Conservation (phyloP, 495 filamentous ascomycete genomes). For the Bryoglossum gracile region DNA sequence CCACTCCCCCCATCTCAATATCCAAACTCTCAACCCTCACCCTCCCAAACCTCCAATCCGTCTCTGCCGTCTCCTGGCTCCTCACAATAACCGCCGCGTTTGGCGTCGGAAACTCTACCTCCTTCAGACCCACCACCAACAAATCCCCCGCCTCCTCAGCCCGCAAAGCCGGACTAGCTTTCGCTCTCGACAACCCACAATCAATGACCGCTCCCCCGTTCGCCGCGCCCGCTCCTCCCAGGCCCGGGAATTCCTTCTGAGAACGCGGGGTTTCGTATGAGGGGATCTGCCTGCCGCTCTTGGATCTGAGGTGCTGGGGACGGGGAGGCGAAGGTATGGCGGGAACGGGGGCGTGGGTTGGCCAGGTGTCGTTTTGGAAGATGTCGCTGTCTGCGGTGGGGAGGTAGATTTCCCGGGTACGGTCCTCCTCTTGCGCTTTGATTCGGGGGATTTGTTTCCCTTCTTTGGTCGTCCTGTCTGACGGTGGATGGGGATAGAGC, state of each 20-base stretch:
- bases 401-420: conserved; percentile 26
- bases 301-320: conserved; percentile 9
- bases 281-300: background rate
- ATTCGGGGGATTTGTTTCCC: background rate
- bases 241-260: too few relatives aligned
- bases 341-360: conserved; percentile 27
- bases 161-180: background rate
- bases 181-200: conserved; percentile 15
- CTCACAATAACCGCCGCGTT: conserved; percentile 3
- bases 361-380: conserved; percentile 35
- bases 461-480: background rate
- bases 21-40: conserved; percentile 62
- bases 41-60: conserved; percentile 57
- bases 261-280: background rate
- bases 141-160: background rate
- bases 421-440: conserved; percentile 8
- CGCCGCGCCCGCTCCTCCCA: too few relatives aligned
- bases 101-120: conserved; percentile 10
- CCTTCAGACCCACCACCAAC: background rate
- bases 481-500: conserved; percentile 49
- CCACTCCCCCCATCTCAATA: too few relatives aligned
- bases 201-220: conserved; percentile 23
- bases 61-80: conserved; percentile 8
- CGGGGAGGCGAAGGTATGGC: background rate
- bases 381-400: conserved; percentile 40